phyloP scores from a whole-genome alignment of 2,329 filamentous ascomycete species.

The Ophidiomyces ophidiicola region DNA sequence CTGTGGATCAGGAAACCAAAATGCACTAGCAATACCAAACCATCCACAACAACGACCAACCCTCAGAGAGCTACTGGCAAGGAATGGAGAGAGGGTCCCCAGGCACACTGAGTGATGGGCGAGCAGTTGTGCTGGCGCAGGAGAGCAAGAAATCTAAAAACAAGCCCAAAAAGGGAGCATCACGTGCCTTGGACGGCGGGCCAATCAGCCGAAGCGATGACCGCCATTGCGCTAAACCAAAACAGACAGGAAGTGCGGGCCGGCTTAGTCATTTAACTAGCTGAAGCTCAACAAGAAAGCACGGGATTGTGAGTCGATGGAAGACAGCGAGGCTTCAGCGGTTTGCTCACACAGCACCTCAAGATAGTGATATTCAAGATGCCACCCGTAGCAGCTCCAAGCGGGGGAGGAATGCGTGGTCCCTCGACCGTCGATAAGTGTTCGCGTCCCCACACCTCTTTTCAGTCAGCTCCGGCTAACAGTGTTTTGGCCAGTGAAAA shows the following conservation, averaged over 20 bases:
- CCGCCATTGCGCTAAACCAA: too few species aligned
- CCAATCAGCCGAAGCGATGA: background rate
- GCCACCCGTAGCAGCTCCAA: slow-evolving; percentile 46
- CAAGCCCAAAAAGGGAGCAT: slow-evolving; percentile 5
- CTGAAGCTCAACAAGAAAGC: background rate
- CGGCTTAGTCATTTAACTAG: background rate
- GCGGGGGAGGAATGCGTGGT: slow-evolving; percentile 37
- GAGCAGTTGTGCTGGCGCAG: slow-evolving; percentile 2
- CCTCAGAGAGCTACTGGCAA: background rate
- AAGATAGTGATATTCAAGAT: slow-evolving; percentile 29
- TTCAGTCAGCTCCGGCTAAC: background rate
- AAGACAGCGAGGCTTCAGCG: too few species aligned
- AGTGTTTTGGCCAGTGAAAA: slow-evolving; percentile 56
- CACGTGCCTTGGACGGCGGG: background rate
- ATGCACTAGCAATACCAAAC: background rate
- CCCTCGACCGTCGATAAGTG: slow-evolving; percentile 61
- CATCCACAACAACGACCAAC: slow-evolving; percentile 4
- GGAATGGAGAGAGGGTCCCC: background rate
- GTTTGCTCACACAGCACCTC: too few species aligned
- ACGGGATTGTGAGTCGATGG: background rate
- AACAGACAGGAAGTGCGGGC: too few species aligned
- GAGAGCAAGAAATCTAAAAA: slow-evolving; percentile 9
- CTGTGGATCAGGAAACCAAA: slow-evolving; percentile 1
- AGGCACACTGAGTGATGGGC: too few species aligned
- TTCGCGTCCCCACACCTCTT: slow-evolving; percentile 29